Conservation (phyloP, 1,139 yeast species). For the Blastobotrys arbuscula region DNA sequence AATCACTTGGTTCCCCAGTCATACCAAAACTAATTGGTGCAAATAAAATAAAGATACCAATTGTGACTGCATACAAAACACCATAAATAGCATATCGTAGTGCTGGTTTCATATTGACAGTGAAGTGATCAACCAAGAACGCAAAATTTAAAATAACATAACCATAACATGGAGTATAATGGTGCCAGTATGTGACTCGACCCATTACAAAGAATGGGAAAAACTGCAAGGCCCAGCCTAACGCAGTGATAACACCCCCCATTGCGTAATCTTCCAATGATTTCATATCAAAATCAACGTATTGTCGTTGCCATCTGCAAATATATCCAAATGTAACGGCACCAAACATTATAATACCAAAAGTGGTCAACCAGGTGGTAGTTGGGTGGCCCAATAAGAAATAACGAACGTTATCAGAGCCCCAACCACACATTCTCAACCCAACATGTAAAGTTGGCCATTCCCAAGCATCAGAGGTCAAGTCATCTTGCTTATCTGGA, state of each 20-base stretch:
- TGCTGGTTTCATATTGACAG: slow-evolving; percentile 28
- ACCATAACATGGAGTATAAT: slow-evolving; percentile 92
- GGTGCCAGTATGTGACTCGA: slow-evolving; percentile 96
- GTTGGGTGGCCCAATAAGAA: slow-evolving; percentile 90
- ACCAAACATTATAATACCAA: slow-evolving; percentile 60
- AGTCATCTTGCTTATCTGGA: slow-evolving; percentile 80
- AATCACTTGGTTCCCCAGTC: slow-evolving; percentile 71
- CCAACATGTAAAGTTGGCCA: slow-evolving; percentile 96
- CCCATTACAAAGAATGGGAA: slow-evolving; percentile 91
- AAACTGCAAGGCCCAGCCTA: slow-evolving; percentile 94
- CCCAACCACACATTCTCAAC: slow-evolving; percentile 95
- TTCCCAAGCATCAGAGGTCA: slow-evolving; percentile 94
- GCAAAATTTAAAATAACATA: slow-evolving; percentile 84
- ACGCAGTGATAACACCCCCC: slow-evolving; percentile 85
- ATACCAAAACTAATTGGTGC: slow-evolving; percentile 84
- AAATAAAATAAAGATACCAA: slow-evolving; percentile 66
- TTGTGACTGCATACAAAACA: slow-evolving; percentile 49
- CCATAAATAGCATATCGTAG: slow-evolving; percentile 38
- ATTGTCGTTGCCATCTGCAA: slow-evolving; percentile 93
- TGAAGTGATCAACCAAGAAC: slow-evolving; percentile 64
- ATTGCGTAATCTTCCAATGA: slow-evolving; percentile 45
- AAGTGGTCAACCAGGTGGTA: slow-evolving; percentile 87
- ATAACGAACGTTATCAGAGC: slow-evolving; percentile 70
- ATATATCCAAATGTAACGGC: slow-evolving; percentile 50
- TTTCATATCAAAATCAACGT: slow-evolving; percentile 53